Evolutionary conservation across 23 red algal genomes (phyloP), one percentile per base, ranked within the genome.

Genomic region (Agarophyton chilense): DNA sequence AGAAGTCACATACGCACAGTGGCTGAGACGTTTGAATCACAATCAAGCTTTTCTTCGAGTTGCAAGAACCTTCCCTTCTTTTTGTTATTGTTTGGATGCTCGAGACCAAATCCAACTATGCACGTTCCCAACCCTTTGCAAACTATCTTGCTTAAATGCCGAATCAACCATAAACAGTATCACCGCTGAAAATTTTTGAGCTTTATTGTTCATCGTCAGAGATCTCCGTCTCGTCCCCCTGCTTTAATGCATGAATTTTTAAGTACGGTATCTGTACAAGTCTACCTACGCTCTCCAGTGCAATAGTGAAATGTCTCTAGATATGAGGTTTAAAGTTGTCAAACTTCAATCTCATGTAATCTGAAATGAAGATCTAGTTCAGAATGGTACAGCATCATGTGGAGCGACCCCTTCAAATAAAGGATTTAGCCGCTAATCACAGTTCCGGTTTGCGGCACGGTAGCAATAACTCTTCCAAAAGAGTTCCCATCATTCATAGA

Each of bases 391-490:
- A n/a, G n/a, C n/a, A n/a, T n/a, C n/a, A n/a, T n/a, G n/a, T n/a
- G n/a, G n/a, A n/a, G n/a, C n/a, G n/a, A n/a, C n/a, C 44, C 12
- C 44, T 47, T 12, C 44, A 47, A 6, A 47, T 47, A 9, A 6
- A 9, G 12, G 12, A 47, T 47, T 12, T 72, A 74, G 68, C 68
- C 68, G 36, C 43, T 38, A 80, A 80, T 80, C 6, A 80, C 77
- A 35, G 77, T 80, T 12, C 77, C 77, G 36, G 32, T 80, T 80
- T 80, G 51, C 5, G 77, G 51, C 14, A 78, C 72, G 33, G 85
- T 89, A 40, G 85, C 85, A 78, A 89, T 89, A 25, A 89, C 85
- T 58, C 54, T 58, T 39, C 85, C 85, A 31, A 77, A 77, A 14
- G 41, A 43, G 39, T 29, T 43, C n/a, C 42, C 52, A n/a, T 52